These are phyloP conservation scores for Lenzites betulinus DNA, from an alignment of 768 basidiomycete genomes.

Conservation along the genomic window DNA sequence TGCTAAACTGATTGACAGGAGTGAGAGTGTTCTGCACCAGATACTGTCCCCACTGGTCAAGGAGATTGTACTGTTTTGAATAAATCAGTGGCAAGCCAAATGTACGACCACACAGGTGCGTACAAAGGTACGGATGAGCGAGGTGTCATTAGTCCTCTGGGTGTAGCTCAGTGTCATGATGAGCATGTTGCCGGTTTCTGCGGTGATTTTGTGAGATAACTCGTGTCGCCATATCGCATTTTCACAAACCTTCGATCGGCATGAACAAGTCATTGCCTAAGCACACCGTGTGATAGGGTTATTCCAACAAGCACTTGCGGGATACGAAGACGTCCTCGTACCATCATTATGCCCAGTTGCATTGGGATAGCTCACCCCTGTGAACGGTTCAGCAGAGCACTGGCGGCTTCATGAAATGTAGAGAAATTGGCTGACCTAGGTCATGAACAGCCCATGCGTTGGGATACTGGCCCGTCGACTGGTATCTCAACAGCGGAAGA, in stretches of 20 bases:
- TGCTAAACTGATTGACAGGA: conserved; percentile 41
- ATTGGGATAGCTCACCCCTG: conserved; percentile 39
- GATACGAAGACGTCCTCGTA: neutral
- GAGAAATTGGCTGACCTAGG: conserved; percentile 43
- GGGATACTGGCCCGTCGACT: conserved; percentile 66
- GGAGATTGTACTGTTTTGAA: neutral
- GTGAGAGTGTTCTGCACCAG: conserved; percentile 51
- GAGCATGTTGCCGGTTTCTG: conserved; percentile 75
- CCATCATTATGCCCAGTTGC: conserved; percentile 48
- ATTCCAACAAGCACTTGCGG: too few species aligned
- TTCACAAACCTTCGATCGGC: conserved; percentile 32
- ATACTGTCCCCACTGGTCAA: conserved; percentile 68
- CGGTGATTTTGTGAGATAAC: too few species aligned
- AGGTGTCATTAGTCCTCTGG: conserved; percentile 52
- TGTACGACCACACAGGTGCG: too few species aligned
- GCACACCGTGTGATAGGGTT: too few species aligned
- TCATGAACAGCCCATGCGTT: conserved; percentile 67
- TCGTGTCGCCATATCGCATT: too few species aligned
- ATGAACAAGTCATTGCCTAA: conserved; percentile 36
- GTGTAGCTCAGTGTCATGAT: conserved; percentile 70
- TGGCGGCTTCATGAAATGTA: too few species aligned
- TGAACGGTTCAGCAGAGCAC: too few species aligned
- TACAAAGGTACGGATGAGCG: conserved; percentile 44
- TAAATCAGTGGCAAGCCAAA: too few species aligned
- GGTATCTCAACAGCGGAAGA: conserved; percentile 64